Evolutionary conservation across 148 eudicot species (phyloP).

Genomic region (Cornus florida): DNA sequence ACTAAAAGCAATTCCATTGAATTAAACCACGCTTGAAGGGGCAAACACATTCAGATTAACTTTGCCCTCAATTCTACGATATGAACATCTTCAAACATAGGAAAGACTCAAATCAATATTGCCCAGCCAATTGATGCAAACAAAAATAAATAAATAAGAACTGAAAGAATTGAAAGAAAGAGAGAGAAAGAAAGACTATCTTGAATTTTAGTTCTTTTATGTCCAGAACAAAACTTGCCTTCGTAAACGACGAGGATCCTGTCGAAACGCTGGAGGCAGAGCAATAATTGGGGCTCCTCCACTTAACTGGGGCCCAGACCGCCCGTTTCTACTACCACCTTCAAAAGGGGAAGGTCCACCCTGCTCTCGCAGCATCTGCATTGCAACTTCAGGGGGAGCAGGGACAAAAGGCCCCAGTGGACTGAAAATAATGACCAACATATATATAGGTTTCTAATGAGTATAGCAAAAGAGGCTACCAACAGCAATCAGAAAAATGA

Average conservation of each 20-base stretch:
- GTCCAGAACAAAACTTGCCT: conserved; percentile 42
- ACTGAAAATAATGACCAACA: conserved; percentile 44
- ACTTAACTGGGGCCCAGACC: conserved; percentile 43
- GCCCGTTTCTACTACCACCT: conserved; percentile 67
- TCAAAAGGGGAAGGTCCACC: conserved; percentile 87
- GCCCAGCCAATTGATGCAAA: not conserved
- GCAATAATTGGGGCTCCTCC: conserved; percentile 70
- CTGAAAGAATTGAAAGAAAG: not conserved
- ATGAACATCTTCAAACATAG: not conserved
- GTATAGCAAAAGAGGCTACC: not conserved
- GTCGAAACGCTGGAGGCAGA: conserved; percentile 75
- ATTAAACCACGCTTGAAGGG: too few species aligned
- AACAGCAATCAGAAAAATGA: not conserved
- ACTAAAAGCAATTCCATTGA: too few species aligned
- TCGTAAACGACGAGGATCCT: conserved; percentile 93
- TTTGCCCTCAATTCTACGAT: not conserved
- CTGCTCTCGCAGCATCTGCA: conserved; percentile 91
- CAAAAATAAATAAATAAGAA: not conserved
- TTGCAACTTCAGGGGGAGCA: conserved; percentile 99
- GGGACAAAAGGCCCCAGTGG: conserved; percentile 98
- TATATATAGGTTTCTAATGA: not conserved
- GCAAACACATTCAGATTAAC: not conserved
- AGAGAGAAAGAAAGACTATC: not conserved
- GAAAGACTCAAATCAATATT: not conserved
- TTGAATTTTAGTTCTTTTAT: not conserved